A percentile compares a stretch with the other conserved stretches of the same genome.
Conservation (phyloP, 208 protist species). For the Trypanosoma congolense region DNA sequence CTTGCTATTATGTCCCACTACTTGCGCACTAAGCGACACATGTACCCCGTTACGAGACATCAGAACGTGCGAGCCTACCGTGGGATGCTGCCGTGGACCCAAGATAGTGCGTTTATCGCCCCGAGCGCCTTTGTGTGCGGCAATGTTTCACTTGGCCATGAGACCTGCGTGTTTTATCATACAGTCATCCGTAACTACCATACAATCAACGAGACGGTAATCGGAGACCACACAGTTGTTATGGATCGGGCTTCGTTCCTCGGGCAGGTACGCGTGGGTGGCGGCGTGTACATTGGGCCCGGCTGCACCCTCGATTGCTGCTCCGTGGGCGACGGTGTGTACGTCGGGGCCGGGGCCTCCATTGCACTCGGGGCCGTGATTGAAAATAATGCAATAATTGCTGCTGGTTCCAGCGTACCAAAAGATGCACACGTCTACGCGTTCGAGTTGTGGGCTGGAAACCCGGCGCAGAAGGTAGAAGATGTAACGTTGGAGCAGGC, state of each 20-base stretch:
- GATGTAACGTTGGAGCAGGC: slow-evolving; percentile 75
- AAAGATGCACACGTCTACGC: slow-evolving; percentile 81
- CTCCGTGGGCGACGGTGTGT: slow-evolving; percentile 76
- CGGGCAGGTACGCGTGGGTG: slow-evolving; percentile 69
- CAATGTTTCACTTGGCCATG: slow-evolving; percentile 79
- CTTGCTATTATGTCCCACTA: slow-evolving; percentile 66
- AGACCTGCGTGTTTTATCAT: slow-evolving; percentile 86
- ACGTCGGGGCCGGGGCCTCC: slow-evolving; percentile 74
- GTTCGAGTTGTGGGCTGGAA: slow-evolving; percentile 89
- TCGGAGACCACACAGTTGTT: slow-evolving; percentile 77
- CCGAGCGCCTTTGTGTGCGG: slow-evolving; percentile 81
- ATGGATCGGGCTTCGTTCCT: slow-evolving; percentile 84
- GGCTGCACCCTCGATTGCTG: slow-evolving; percentile 81
- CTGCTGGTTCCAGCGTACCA: slow-evolving; percentile 71
- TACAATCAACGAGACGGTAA: slow-evolving; percentile 39
- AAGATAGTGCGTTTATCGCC: slow-evolving; percentile 83
- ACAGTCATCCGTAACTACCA: slow-evolving; percentile 84
- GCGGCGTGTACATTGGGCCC: slow-evolving; percentile 54
- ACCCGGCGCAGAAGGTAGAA: slow-evolving; percentile 79
- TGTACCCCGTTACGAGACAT: slow-evolving; percentile 82
- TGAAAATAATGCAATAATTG: slow-evolving; percentile 83
- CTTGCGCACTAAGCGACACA: slow-evolving; percentile 52
- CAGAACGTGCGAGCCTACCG: slow-evolving; percentile 84
- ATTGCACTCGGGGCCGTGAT: slow-evolving; percentile 79
- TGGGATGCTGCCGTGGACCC: slow-evolving; percentile 79